Evolutionary conservation across 257 asterid species (phyloP).

Genomic region (Solanum sitiens): DNA sequence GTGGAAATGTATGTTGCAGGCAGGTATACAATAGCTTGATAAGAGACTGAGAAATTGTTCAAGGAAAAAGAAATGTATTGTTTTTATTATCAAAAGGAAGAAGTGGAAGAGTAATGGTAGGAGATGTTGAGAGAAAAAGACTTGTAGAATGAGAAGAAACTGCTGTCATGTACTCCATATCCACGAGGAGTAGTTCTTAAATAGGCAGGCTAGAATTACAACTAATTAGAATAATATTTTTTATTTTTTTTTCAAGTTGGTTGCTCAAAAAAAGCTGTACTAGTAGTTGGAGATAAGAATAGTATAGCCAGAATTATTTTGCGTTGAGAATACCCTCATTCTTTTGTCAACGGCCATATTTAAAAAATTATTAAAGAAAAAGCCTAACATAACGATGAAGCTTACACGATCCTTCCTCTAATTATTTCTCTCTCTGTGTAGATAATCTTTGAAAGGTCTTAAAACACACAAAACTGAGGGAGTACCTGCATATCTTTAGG

Average conservation of each 20-base stretch:
- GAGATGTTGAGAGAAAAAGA: slow-evolving; percentile 16
- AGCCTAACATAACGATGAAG: slow-evolving; percentile 61
- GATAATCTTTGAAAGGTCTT: slow-evolving; percentile 9
- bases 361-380: slow-evolving; percentile 19
- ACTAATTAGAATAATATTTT: slow-evolving; percentile 21
- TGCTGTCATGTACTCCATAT: slow-evolving; percentile 45
- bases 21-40: neutral
- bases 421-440: neutral
- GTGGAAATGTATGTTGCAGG: neutral
- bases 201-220: slow-evolving; percentile 55
- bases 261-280: slow-evolving; percentile 48
- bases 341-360: slow-evolving; percentile 47
- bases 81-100: neutral
- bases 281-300: slow-evolving; percentile 29
- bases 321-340: slow-evolving; percentile 21
- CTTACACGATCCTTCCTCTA: slow-evolving; percentile 49
- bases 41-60: neutral
- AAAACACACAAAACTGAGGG: slow-evolving; percentile 2
- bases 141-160: slow-evolving; percentile 22
- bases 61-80: neutral
- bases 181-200: slow-evolving; percentile 40
- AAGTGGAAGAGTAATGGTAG: slow-evolving; percentile 6
- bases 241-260: slow-evolving; percentile 35
- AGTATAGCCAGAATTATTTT: slow-evolving; percentile 26
- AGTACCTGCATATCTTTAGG: slow-evolving; percentile 9